Evolutionary conservation across 1,139 yeast species (phyloP), one percentile per base, ranked within the genome.

Genomic region (Yamadazyma taylorii): DNA sequence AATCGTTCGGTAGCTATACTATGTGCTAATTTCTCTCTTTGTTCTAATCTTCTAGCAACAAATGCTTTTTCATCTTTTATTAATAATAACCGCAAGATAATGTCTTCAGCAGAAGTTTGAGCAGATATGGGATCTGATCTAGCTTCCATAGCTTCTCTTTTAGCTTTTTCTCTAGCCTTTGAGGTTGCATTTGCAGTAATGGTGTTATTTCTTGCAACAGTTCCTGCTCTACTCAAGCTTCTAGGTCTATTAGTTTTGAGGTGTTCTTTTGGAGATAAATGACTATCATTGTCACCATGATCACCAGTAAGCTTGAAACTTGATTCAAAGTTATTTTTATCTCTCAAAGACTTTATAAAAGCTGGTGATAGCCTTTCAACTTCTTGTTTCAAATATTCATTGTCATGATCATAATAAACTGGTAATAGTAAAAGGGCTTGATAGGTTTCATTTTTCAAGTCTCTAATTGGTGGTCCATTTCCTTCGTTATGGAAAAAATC

Each of bases 401-500:
- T 63, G n/a, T 74, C 66, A 40, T 75, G 66, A 46, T 82, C 88
- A 52, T 85, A 85, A 52, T 79, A 79, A 1, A 76, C 80, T 1
- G 90, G 88, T 13, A 85, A 67, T 16, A 84, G 61, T 43, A 82
- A 61, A 16, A 86, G 58, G 24, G 81, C 75, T 54, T 84, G 88
- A 54, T 83, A 85, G 28, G 75, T 75, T 33, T 74, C 78, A 40
- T 79, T 78, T 46, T 81, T 82, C 51, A 87, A 62, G 9, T 76
- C 78, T 45, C 75, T 80, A 29, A 85, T 53, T 0, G 89, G 76
- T 0, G 94, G 94, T 0, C 96, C 96, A 35, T 83, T 84, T 1
- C 96, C 96, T 39, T 77, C 81, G 52, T 85, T 83, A 54, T 87
- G 81, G 61, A 88, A 87, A 55, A 86, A 87, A 42, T 81, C 88